Percentiles rank a stretch among this genome's conserved stretches.
Evolutionary conservation across 371 early-diverging fungal genomes (phyloP).

Genomic region (Umbelopsis sp.): DNA sequence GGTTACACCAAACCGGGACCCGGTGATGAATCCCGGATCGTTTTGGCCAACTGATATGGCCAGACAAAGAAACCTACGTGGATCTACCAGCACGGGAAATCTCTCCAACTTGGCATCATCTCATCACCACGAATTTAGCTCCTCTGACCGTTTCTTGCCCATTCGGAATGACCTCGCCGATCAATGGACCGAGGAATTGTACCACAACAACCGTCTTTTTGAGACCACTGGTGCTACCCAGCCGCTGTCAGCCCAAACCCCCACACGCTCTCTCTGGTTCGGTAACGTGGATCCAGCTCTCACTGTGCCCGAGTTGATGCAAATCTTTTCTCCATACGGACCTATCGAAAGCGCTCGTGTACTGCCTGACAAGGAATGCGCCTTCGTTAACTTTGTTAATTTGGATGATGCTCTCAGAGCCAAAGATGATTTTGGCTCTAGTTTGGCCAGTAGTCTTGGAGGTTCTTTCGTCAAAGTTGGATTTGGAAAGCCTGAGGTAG

Average conservation of each 20-base stretch:
- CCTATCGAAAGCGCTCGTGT: conserved; percentile 90
- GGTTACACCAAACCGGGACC: conserved; percentile 21
- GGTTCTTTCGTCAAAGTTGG: conserved; percentile 79
- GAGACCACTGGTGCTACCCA: conserved; percentile 22
- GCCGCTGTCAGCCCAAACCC: conserved; percentile 38
- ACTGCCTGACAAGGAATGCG: conserved; percentile 72
- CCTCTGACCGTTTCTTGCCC: conserved; percentile 12
- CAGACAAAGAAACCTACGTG: conserved; percentile 37
- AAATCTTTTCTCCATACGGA: conserved; percentile 85
- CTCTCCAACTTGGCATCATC: conserved; percentile 31
- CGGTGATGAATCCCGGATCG: background rate
- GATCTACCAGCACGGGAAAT: conserved; percentile 37
- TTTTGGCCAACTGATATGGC: conserved; percentile 28
- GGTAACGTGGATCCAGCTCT: conserved; percentile 87
- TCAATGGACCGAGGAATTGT: conserved; percentile 1
- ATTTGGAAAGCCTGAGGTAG: conserved; percentile 85
- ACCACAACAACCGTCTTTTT: conserved; percentile 25
- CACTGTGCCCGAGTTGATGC: conserved; percentile 75
- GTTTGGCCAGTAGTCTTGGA: conserved; percentile 66
- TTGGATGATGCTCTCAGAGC: conserved; percentile 78
- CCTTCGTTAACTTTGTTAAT: conserved; percentile 45
- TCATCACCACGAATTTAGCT: conserved; percentile 22
- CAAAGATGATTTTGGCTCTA: conserved; percentile 72
- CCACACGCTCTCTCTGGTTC: conserved; percentile 91
- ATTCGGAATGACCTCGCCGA: background rate